phyloP scores from a whole-genome alignment of 345 rosid species.

The Melaleuca quinquenervia region DNA sequence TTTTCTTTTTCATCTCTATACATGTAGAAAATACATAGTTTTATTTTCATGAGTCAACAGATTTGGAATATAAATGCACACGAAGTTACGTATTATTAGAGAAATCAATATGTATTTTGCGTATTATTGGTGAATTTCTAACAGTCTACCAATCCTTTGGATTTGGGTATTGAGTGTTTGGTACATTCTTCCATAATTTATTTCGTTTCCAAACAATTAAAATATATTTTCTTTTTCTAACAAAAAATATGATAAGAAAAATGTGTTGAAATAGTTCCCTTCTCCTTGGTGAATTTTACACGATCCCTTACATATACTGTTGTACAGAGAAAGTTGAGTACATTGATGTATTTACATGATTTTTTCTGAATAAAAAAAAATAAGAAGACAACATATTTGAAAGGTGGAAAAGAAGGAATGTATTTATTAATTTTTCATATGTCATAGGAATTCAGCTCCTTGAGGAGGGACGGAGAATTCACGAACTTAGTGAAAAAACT shows the following conservation, averaged over 20 bases:
- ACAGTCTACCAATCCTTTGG: not conserved
- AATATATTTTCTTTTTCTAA: not conserved
- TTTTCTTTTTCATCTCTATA: not conserved
- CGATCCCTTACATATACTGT: not conserved
- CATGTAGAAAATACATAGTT: not conserved
- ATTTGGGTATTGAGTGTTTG: not conserved
- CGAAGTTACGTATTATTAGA: not conserved
- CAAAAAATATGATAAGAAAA: not conserved
- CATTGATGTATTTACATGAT: not conserved
- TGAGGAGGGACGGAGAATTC: not conserved
- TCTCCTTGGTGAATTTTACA: not conserved
- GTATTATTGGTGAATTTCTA: not conserved
- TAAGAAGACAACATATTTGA: not conserved
- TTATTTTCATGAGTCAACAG: not conserved
- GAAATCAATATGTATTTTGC: not conserved
- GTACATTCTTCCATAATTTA: not conserved
- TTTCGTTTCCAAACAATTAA: not conserved
- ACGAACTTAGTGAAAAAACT: not conserved
- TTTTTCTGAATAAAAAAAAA: not conserved
- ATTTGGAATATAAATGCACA: not conserved
- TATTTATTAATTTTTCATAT: not conserved
- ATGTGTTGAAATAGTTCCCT: not conserved
- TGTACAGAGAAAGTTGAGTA: not conserved
- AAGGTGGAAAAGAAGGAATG: not conserved
- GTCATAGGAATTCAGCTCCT: not conserved